phyloP scores from a whole-genome alignment of 208 protist genomes.

The Crithidia expoeki region DNA sequence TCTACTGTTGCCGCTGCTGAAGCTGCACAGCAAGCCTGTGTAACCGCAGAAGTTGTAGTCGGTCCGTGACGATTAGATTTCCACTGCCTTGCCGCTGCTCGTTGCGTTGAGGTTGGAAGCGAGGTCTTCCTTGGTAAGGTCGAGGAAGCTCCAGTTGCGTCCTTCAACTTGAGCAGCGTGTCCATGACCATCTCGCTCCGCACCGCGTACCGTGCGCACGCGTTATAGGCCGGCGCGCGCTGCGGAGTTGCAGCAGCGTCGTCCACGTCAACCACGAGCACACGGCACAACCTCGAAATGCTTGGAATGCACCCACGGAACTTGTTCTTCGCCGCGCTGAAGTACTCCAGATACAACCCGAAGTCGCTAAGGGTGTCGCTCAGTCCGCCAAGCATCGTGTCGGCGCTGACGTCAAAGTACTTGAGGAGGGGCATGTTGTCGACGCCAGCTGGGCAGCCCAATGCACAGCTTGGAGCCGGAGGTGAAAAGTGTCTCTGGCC shows the following conservation, averaged over 20 bases:
- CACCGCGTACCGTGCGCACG: conserved; percentile 11
- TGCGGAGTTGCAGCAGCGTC: background rate
- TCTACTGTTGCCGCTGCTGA: background rate
- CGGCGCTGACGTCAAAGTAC: conserved; percentile 7
- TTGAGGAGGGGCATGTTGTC: conserved; percentile 4
- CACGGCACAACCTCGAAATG: conserved; percentile 8
- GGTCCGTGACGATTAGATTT: background rate
- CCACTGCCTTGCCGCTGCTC: background rate
- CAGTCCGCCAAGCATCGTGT: conserved; percentile 9
- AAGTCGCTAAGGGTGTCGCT: conserved; percentile 2
- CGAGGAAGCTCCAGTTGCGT: conserved; percentile 13
- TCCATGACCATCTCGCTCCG: conserved; percentile 3
- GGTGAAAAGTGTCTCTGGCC: conserved; percentile 5
- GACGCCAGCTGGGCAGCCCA: conserved; percentile 5
- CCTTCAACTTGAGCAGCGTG: conserved; percentile 7
- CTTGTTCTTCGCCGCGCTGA: conserved; percentile 13
- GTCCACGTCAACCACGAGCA: conserved; percentile 2
- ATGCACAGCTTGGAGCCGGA: conserved; percentile 1
- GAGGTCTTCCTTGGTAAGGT: conserved; percentile 1
- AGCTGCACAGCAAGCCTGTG: conserved; percentile 3
- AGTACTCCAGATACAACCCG: conserved; percentile 2
- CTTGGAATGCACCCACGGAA: conserved; percentile 11
- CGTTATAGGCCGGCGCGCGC: background rate
- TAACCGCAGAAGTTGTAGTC: conserved; percentile 9
- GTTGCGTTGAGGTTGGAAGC: background rate